phyloP scores from a whole-genome alignment of 345 rosid species.

The Noccaea caerulescens region DNA sequence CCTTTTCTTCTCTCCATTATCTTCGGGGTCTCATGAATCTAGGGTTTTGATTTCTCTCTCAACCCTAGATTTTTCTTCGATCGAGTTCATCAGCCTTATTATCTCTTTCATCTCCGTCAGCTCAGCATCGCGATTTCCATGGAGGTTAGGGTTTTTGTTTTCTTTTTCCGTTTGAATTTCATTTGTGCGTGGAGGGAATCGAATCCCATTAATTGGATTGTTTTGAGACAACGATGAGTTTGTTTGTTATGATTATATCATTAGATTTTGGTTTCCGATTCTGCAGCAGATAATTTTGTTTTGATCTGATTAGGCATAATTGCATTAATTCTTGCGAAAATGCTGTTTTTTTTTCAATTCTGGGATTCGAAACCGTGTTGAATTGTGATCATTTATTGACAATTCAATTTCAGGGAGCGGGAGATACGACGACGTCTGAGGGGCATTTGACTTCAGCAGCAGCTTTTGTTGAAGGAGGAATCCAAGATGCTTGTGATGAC shows the following conservation, averaged over 20 bases:
- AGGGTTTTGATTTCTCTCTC: slow-evolving; percentile 38
- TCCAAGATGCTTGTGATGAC: slow-evolving; percentile 96
- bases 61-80: slow-evolving; percentile 41
- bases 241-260: background rate
- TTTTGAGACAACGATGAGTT: background rate
- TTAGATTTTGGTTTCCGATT: background rate
- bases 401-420: slow-evolving; percentile 50
- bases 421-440: slow-evolving; percentile 57
- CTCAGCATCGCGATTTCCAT: slow-evolving; percentile 30
- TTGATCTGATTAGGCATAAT: slow-evolving; percentile 19
- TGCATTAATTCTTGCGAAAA: slow-evolving; percentile 12
- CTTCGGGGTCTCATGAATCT: slow-evolving; percentile 43
- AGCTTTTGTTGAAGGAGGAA: slow-evolving; percentile 97
- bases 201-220: background rate
- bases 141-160: slow-evolving; percentile 45
- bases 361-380: slow-evolving; percentile 3
- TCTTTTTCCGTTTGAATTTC: slow-evolving; percentile 4
- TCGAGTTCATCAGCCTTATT: background rate
- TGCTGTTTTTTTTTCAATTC: background rate
- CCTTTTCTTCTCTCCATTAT: slow-evolving; percentile 30
- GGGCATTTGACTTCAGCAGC: slow-evolving; percentile 83
- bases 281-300: background rate
- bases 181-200: background rate
- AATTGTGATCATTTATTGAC: background rate
- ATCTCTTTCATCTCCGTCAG: background rate